Percentiles rank a stretch among this genome's conserved stretches.
Conservation (phyloP, 2,329 filamentous ascomycete species). For the Cryphonectria carpinicola region DNA sequence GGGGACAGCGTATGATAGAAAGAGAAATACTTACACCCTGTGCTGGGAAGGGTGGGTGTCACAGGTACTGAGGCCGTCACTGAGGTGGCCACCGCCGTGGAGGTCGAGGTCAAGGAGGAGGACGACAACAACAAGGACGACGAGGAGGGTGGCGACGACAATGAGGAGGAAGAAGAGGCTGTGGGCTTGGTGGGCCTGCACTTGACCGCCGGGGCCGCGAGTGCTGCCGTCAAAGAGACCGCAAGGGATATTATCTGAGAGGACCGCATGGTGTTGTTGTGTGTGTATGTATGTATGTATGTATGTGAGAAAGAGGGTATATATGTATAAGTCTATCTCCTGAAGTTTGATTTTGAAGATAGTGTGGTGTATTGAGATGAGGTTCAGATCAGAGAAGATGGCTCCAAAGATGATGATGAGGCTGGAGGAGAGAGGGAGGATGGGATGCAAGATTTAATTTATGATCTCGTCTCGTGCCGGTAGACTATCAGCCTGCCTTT, state of each 20-base stretch:
- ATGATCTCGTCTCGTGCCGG: not conserved
- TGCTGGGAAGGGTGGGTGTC: constrained; percentile 44
- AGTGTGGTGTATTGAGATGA: not conserved
- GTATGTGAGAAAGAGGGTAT: not conserved
- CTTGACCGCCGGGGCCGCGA: constrained; percentile 23
- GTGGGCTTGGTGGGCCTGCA: constrained; percentile 22
- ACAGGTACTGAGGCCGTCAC: constrained; percentile 5
- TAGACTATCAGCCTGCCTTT: not conserved
- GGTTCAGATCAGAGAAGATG: not conserved
- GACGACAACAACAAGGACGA: not conserved
- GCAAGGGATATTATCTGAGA: constrained; percentile 17
- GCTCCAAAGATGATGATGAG: not conserved
- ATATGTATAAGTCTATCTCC: not conserved
- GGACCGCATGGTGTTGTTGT: constrained; percentile 19
- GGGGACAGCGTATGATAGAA: not conserved
- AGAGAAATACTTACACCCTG: constrained; percentile 30
- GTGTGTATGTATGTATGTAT: not conserved
- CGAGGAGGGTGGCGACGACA: not conserved
- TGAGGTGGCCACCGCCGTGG: no score
- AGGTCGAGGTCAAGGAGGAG: not conserved
- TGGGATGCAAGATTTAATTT: not conserved
- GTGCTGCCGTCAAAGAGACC: constrained; percentile 20
- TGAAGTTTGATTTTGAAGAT: not conserved
- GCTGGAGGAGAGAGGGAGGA: not conserved
- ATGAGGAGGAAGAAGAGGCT: not conserved